Evolutionary conservation across 805 yeast species (phyloP).

Genomic region (Wickerhamiella galacta): DNA sequence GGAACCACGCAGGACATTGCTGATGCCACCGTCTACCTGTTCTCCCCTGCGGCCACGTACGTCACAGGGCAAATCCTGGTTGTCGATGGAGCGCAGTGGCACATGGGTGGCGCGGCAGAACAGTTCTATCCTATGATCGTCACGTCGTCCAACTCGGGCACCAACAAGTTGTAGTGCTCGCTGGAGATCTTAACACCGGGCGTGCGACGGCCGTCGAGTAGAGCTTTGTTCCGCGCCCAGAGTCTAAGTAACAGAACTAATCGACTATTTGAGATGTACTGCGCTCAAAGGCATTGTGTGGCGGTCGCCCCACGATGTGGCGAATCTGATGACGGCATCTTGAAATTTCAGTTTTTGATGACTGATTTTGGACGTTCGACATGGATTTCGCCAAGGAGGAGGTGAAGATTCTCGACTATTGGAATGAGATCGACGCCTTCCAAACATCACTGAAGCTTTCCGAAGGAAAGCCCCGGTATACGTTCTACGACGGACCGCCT

Average conservation of each 20-base stretch:
- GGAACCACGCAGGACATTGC: constrained; percentile 73
- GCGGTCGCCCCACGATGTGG: too few relatives aligned
- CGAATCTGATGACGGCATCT: too few relatives aligned
- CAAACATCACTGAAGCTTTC: constrained; percentile 69
- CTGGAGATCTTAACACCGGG: too few relatives aligned
- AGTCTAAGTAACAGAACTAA: too few relatives aligned
- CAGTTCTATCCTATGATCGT: constrained; percentile 31
- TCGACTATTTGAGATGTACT: too few relatives aligned
- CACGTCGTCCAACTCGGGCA: constrained; percentile 18
- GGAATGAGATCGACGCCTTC: constrained; percentile 94
- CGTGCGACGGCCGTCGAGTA: too few relatives aligned
- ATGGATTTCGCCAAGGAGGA: constrained; percentile 73
- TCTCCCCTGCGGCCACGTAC: constrained; percentile 67
- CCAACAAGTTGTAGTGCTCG: constrained; percentile 26
- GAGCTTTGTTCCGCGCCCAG: too few relatives aligned
- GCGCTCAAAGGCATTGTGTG: too few relatives aligned
- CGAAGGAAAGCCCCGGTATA: constrained; percentile 69
- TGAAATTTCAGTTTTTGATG: too few relatives aligned
- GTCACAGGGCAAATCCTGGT: constrained; percentile 62
- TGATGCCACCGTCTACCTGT: constrained; percentile 65
- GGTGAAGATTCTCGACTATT: constrained; percentile 56
- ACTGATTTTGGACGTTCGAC: too few relatives aligned
- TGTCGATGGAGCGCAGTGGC: constrained; percentile 86
- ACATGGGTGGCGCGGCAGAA: constrained; percentile 18
- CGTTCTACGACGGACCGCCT: constrained; percentile 98